Conservation (phyloP, 176 grass and related monocot species). For the Dendrocalamus sinicus region DNA sequence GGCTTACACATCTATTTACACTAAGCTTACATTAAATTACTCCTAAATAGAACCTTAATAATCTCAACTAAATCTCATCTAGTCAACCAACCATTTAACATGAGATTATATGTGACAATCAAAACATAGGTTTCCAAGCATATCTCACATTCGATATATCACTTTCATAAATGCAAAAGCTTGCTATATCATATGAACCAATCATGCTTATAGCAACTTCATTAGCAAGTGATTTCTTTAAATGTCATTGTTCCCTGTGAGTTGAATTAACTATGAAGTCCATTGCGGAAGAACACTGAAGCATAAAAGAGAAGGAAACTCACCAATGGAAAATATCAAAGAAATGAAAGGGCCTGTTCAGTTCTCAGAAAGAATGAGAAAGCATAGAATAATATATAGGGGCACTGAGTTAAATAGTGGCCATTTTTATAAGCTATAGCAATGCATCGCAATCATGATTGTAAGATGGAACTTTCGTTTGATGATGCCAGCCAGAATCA, state of each 20-base stretch:
- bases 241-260: not conserved
- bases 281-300: not conserved
- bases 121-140: not conserved
- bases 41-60: not conserved
- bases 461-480: not conserved
- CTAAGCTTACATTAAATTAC: not conserved
- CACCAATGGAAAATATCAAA: not conserved
- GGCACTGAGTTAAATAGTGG: not conserved
- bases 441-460: conserved; percentile 12
- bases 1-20: not conserved
- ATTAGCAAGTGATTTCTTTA: not conserved
- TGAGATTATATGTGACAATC: not conserved
- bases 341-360: not conserved
- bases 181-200: not conserved
- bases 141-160: not conserved
- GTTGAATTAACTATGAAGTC: conserved; percentile 14
- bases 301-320: not conserved
- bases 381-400: not conserved
- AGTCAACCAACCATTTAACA: not conserved
- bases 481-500: conserved; percentile 14
- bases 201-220: not conserved
- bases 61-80: not conserved
- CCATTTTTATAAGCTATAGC: not conserved
- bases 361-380: conserved; percentile 1
- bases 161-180: conserved; percentile 7